phyloP scores from a whole-genome alignment of 2,329 filamentous ascomycete genomes.

The Colletotrichum tropicicola region DNA sequence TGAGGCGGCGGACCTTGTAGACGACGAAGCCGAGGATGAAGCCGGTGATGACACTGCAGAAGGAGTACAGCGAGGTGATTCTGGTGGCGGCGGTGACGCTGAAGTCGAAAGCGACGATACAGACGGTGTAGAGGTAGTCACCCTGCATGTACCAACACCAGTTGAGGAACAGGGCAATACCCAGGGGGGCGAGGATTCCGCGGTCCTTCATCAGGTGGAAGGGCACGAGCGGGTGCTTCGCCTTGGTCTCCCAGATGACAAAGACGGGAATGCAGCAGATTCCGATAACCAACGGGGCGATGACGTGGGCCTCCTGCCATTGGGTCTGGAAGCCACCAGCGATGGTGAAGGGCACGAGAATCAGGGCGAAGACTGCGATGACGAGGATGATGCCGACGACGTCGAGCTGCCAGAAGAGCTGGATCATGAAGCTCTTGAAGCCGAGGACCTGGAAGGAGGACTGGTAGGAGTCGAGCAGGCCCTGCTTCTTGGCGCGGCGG shows the following conservation, averaged over 20 bases:
- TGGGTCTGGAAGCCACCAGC: conserved; percentile 50
- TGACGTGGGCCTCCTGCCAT: conserved; percentile 49
- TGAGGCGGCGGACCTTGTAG: conserved; percentile 65
- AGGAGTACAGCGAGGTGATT: conserved; percentile 67
- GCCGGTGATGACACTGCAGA: conserved; percentile 65
- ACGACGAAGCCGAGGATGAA: conserved; percentile 65
- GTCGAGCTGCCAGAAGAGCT: conserved; percentile 58
- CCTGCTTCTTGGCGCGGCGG: conserved; percentile 60
- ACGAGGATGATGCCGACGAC: conserved; percentile 54
- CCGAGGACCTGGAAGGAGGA: conserved; percentile 44
- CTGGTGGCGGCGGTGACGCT: conserved; percentile 64
- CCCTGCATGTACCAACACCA: conserved; percentile 71
- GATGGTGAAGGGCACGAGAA: conserved; percentile 55
- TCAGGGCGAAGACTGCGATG: conserved; percentile 55
- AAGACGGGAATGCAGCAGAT: conserved; percentile 60
- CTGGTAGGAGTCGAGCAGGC: conserved; percentile 49
- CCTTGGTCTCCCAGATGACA: conserved; percentile 56
- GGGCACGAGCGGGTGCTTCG: conserved; percentile 65
- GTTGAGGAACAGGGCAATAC: conserved; percentile 65
- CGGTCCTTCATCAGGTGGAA: conserved; percentile 70
- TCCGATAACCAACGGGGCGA: conserved; percentile 55
- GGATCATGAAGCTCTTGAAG: conserved; percentile 41
- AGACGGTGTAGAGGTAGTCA: conserved; percentile 71
- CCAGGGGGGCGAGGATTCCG: conserved; percentile 69
- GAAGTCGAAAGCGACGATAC: conserved; percentile 69